Evolutionary conservation across 352 stramenopile genomes (phyloP).

Genomic region (Pythium plurisporium): DNA sequence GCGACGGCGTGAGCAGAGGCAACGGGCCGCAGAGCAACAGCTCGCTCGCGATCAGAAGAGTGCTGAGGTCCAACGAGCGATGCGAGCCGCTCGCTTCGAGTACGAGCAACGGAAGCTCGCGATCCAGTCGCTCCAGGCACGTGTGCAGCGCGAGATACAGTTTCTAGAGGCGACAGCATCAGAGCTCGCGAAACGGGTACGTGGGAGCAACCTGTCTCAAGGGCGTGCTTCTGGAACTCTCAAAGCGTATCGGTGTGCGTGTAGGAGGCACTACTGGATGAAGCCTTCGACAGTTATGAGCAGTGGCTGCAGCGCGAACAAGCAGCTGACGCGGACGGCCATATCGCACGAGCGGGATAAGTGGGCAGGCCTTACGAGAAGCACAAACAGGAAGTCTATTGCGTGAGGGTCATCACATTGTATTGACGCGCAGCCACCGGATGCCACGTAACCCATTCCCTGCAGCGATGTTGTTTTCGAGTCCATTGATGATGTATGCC

Average conservation of each 20-base stretch:
- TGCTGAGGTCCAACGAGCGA: conserved; percentile 31
- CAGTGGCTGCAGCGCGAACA: conserved; percentile 34
- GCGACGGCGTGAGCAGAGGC: not conserved
- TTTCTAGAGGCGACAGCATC: conserved; percentile 40
- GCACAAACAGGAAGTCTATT: not conserved
- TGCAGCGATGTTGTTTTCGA: conserved; percentile 79
- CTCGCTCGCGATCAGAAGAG: not conserved
- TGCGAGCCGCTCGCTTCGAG: conserved; percentile 35
- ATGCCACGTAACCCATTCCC: conserved; percentile 77
- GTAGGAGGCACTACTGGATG: conserved; percentile 56
- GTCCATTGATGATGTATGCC: conserved; percentile 80
- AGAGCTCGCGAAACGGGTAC: conserved; percentile 45
- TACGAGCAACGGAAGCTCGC: conserved; percentile 56
- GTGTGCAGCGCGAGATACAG: conserved; percentile 52
- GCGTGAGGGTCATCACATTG: conserved; percentile 29
- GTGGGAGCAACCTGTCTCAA: not conserved
- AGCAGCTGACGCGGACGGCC: not conserved
- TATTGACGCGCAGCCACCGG: conserved; percentile 74
- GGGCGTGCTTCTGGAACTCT: not conserved
- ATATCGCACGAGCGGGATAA: conserved; percentile 9
- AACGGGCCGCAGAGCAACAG: not conserved
- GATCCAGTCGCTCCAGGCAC: conserved; percentile 44
- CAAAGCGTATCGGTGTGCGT: not conserved
- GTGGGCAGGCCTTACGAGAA: not conserved
- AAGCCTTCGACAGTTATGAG: conserved; percentile 54